Conservation (phyloP, 345 rosid genomes). For the Pistacia vera region DNA sequence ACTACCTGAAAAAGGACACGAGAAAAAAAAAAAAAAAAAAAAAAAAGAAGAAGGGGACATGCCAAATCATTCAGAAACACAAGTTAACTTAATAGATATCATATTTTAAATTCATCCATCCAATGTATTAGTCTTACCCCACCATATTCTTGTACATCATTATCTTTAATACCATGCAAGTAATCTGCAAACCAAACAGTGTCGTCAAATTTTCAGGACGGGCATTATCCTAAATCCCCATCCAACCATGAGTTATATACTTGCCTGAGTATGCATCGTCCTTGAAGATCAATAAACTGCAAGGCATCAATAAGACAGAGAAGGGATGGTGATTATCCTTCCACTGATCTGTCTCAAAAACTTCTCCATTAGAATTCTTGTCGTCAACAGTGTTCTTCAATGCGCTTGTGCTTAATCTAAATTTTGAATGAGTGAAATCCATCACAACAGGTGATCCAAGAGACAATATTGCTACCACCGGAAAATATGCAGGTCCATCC, state of each 20-base stretch:
- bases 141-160: constrained; percentile 42
- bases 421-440: constrained; percentile 77
- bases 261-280: constrained; percentile 70
- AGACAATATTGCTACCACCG: constrained; percentile 87
- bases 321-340: constrained; percentile 44
- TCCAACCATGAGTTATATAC: constrained; percentile 16
- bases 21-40: too few relatives aligned
- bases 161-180: constrained; percentile 79
- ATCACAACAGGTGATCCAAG: constrained; percentile 81
- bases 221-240: neutral
- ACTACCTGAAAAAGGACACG: too few relatives aligned
- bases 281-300: constrained; percentile 84
- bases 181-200: constrained; percentile 51
- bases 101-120: too few relatives aligned
- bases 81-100: too few relatives aligned
- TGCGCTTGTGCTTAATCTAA: constrained; percentile 29
- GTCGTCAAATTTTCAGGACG: neutral
- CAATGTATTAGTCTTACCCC: constrained; percentile 41
- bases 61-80: too few relatives aligned
- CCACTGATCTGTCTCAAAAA: constrained; percentile 29
- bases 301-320: constrained; percentile 77
- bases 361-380: constrained; percentile 22
- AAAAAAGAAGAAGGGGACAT: too few relatives aligned
- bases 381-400: constrained; percentile 10
- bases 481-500: constrained; percentile 94